Percentiles rank a stretch among this genome's conserved stretches.
These are phyloP conservation scores for Diaporthe aspalathi DNA, from an alignment of 2,329 filamentous ascomycete species.

Conservation along the genomic window DNA sequence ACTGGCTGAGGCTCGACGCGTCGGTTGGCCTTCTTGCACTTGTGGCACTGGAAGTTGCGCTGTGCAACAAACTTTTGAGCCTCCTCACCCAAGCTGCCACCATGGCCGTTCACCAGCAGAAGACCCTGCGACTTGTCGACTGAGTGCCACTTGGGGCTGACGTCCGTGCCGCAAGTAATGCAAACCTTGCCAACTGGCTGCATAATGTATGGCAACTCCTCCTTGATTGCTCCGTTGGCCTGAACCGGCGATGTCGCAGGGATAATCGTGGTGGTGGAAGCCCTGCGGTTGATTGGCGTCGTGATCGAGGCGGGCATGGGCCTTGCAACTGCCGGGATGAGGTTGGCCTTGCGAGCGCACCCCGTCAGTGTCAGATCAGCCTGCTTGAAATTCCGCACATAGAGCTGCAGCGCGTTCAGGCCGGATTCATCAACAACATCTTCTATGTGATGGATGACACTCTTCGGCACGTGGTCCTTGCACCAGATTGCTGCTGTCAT, in stretches of 20 bases:
- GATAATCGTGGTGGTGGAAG: constrained; percentile 63
- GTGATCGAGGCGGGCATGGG: constrained; percentile 46
- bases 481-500: constrained; percentile 92
- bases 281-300: constrained; percentile 62
- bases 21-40: constrained; percentile 71
- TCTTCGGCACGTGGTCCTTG: constrained; percentile 85
- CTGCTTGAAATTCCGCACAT: constrained; percentile 91
- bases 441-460: constrained; percentile 80
- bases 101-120: constrained; percentile 63
- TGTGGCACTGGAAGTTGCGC: constrained; percentile 78
- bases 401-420: constrained; percentile 86
- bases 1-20: constrained; percentile 50
- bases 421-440: constrained; percentile 78
- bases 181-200: constrained; percentile 66
- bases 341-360: constrained; percentile 90
- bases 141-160: constrained; percentile 80
- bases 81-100: constrained; percentile 63
- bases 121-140: constrained; percentile 65
- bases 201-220: constrained; percentile 43
- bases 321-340: constrained; percentile 75
- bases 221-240: constrained; percentile 46
- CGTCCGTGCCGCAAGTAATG: constrained; percentile 74
- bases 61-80: constrained; percentile 70
- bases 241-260: constrained; percentile 42
- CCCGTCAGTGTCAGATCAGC: constrained; percentile 91